Base-by-base conservation (phyloP, 495 filamentous ascomycete species). In the Penicillium soppii region DNA sequence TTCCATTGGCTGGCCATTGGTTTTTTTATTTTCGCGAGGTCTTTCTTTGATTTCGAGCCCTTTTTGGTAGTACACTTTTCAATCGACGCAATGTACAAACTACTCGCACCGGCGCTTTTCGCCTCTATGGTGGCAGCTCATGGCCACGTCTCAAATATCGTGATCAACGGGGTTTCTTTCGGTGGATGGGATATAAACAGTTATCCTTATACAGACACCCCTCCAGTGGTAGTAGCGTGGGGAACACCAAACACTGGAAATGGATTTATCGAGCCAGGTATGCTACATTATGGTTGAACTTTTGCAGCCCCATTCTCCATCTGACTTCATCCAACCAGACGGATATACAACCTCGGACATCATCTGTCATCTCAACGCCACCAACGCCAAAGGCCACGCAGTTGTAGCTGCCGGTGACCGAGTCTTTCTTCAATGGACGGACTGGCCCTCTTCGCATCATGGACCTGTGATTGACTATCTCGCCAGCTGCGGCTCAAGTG, bases 401-500 rank as follows among this genome's bases (percentile, higher is more conserved):
- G 66, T 71, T 5, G 76, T 85, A 13, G 67, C 67, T 3, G 76
- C 83, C 4, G 83, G 83, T 22, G 71, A 71, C 45, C 70, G 62
- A 22, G 68, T 89, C 45, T 73, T 74, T 21, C 62, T 90, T 39
- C 75, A 79, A 49, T 89, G 85, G 85, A 80, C 80, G 38, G 65
- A 67, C 0, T 90, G 87, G 86, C 88, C 87, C 0, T 66, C 73
- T 0, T 76, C 73, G 6, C 87, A 88, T 49, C 77, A 83, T 51
- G 86, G 88, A 7, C 87, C 87, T 6, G 81, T 87, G 56, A 81
- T 89, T 57, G 79, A 81, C 65, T 91, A 90, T 56, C 74, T 94
- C 0, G 88, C 88, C 38, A 70, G 79, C 20, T 91, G 87, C 72
- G 74, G 80, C 53, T 2, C 82, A 78, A 83, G 82, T 22, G 68